Evolutionary conservation across 140 eudicot genomes (phyloP).

Genomic region (Ambrosia hybrid): DNA sequence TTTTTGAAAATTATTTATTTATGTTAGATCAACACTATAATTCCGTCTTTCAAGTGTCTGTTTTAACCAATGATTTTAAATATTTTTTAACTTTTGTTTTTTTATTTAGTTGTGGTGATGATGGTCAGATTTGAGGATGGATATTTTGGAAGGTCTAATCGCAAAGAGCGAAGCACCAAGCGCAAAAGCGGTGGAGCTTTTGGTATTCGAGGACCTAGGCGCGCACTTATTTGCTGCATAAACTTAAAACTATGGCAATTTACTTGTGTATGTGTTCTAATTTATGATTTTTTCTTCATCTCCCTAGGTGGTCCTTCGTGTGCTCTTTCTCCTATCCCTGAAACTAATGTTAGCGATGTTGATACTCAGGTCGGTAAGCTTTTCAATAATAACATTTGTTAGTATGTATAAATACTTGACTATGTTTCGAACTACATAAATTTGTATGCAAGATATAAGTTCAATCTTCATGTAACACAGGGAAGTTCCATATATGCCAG

Average conservation of each 20-base stretch:
- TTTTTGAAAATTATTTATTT: neutral
- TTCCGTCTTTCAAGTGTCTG: slow-evolving; percentile 10
- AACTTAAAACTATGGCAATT: slow-evolving; percentile 20
- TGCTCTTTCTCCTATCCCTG: slow-evolving; percentile 94
- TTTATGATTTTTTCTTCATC: slow-evolving; percentile 18
- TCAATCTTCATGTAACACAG: slow-evolving; percentile 32
- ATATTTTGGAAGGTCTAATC: slow-evolving; percentile 55
- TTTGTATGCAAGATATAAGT: neutral
- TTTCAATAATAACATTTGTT: slow-evolving; percentile 1
- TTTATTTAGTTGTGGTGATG: slow-evolving; percentile 92
- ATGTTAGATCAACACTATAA: neutral
- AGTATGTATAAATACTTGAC: neutral
- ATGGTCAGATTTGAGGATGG: slow-evolving; percentile 94
- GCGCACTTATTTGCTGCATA: too few species aligned
- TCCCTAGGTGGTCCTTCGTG: slow-evolving; percentile 93
- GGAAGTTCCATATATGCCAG: slow-evolving; percentile 76
- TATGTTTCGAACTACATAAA: slow-evolving; percentile 11
- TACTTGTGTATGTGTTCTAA: slow-evolving; percentile 14
- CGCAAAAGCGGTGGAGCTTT: too few species aligned
- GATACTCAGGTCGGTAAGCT: slow-evolving; percentile 58
- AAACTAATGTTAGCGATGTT: slow-evolving; percentile 52
- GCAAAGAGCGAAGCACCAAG: too few species aligned
- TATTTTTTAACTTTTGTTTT: too few species aligned
- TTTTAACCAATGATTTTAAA: neutral
- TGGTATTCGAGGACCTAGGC: too few species aligned